Percentiles rank a stretch among this genome's conserved stretches.
Conservation (phyloP, 2,329 filamentous ascomycete species). For the Colletotrichum echinochloae region DNA sequence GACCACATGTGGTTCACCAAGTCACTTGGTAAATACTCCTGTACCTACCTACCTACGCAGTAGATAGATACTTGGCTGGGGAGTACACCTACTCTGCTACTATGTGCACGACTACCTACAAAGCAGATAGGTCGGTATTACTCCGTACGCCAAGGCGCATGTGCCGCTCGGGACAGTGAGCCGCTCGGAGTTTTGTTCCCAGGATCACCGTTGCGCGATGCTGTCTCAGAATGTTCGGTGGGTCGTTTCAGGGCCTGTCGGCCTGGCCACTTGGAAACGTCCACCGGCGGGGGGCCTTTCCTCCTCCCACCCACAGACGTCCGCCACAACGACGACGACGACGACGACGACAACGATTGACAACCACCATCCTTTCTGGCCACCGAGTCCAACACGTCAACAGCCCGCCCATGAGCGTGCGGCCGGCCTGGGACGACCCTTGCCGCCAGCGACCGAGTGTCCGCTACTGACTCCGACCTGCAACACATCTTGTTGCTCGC, state of each 20-base stretch:
- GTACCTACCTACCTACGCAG: too few species aligned
- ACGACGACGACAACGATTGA: not conserved
- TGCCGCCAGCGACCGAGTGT: conserved; percentile 24
- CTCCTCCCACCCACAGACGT: not conserved
- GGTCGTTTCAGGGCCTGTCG: conserved; percentile 35
- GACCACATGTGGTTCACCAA: not conserved
- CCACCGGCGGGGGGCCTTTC: not conserved
- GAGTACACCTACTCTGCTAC: too few species aligned
- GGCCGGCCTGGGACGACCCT: conserved; percentile 1
- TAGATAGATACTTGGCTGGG: too few species aligned
- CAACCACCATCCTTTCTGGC: not conserved
- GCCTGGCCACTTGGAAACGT: conserved; percentile 16
- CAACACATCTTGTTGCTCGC: not conserved
- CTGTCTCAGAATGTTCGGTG: conserved; percentile 32
- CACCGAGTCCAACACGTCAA: not conserved
- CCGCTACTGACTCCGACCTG: not conserved
- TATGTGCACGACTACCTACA: too few species aligned
- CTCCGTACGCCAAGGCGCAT: not conserved
- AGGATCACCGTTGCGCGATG: conserved; percentile 19
- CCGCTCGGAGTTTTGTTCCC: conserved; percentile 15
- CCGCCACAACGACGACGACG: not conserved
- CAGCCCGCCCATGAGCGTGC: conserved; percentile 8
- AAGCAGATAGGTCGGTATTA: too few species aligned
- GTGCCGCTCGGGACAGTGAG: conserved; percentile 21
- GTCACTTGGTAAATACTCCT: too few species aligned